Evolutionary conservation across 192 early-diverging fungal species (phyloP), one percentile per base, ranked within the genome.

Genomic region (Backusella macrospora): DNA sequence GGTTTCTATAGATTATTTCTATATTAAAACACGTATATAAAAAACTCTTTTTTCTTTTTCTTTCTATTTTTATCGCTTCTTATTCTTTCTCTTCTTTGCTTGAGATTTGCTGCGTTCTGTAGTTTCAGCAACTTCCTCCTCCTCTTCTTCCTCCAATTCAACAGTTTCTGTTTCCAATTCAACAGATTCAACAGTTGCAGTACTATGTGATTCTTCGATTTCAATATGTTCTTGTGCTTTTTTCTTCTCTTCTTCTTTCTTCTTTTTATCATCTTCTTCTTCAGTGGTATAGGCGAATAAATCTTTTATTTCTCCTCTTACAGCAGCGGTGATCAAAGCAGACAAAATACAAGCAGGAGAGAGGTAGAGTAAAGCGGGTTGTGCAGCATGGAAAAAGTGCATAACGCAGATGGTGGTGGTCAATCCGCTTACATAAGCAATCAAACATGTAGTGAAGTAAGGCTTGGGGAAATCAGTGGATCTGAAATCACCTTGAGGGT

Each of bases 281-380:
- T 94, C 91, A 21, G 83, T 80, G 9, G 81, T 79, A 68, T 90
- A 94, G 5, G 75, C 83, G 65, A 94, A 89, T 18, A 93, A 79
- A 14, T 84, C 85, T 43, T 80, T 84, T 23, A 94, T 39, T 82
- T 94, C 90, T 71, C 92, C 92, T 45, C 92, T 90, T 16, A 77
- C 72, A n/a, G 82, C 64, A 6, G 88, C 93, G 14, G 86, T 90
- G 3, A 89, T 23, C 38, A 98, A 74, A 4, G 91, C 90, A 7
- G 96, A 95, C 13, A 98, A 69, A 66, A 95, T 98, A 75, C 97
- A 99, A 4, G 97, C 97, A 0, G 97, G 97, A 4, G 96, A 98
- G 52, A 99, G 89, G 72, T 99, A 99, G 55, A 99, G 85, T 8
- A 99, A 83, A 6, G 97, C 97, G 6, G 97, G 97, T 88, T 99